Evolutionary conservation across 352 stramenopile genomes (phyloP), one percentile per base, ranked within the genome.

Genomic region (Globisporangium solare): DNA sequence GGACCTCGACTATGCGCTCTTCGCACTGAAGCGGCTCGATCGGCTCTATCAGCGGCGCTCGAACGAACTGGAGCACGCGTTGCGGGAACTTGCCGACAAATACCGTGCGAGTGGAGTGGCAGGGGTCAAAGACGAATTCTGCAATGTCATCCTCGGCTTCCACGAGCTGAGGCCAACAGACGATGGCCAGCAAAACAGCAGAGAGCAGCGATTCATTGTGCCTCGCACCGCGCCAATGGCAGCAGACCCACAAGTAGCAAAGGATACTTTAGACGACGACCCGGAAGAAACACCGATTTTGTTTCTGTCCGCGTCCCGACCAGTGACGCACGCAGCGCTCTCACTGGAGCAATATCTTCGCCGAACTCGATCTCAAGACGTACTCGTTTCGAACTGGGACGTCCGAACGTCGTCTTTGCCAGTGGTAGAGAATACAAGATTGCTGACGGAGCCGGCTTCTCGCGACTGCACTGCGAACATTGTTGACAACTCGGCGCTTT

Each of bases 1-100:
- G 39, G 79, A 89, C 47, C 54, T 80, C 27, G 79, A 89, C 37
- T 76, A 89, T 51, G 71, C 79, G 1, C 53, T 86, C 13, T 89
- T 86, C n/a, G 69, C 75, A 7, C 56, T 89, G 18, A 74, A 71
- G 37, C 58, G 74, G n/a, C 66, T 89, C 13, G 75, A 89, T 32
- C 74, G 63, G n/a, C 77, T 85, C 63, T 74, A 72, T 62, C 57
- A 67, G 20, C 60, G 48, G 2, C 53, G 67, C n/a, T 61, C 68
- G 3, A 48, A 64, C 2, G 54, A 60, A 0, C 27, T 80, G n/a
- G 63, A 82, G 17, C 48, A n/a, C 4, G 66, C 61, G 2, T 64
- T 83, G n/a, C 47, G 60, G 1, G 41, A 37, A 0, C 61, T 81
- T 13, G 57, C 67, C 1, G 32, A 64, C 27, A 35, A 35, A 3